phyloP scores from a whole-genome alignment of 192 early-diverging fungal species.

The Backusella liffmaniae region DNA sequence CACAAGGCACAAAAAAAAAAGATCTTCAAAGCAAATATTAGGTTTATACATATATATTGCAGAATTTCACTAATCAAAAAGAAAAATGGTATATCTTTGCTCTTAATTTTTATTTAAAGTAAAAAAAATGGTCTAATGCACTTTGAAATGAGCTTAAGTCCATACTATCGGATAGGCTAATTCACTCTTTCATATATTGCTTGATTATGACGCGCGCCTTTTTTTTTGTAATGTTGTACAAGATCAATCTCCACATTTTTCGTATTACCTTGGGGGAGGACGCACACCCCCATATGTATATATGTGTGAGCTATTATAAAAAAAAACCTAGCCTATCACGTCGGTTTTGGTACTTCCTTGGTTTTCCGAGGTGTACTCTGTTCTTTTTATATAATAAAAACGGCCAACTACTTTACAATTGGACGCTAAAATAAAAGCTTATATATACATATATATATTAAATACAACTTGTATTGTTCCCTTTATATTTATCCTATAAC shows the following conservation, averaged over 20 bases:
- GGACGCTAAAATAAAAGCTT: not conserved
- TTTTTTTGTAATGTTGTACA: constrained; percentile 4
- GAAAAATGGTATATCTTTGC: not conserved
- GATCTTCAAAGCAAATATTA: not conserved
- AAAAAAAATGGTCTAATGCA: constrained; percentile 3
- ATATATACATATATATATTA: not conserved
- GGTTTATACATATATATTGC: not conserved
- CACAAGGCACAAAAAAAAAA: constrained; percentile 3
- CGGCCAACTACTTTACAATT: not conserved
- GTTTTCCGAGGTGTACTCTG: not conserved
- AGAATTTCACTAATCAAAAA: not conserved
- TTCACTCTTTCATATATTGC: not conserved
- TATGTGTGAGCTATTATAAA: constrained; percentile 4
- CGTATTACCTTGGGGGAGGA: not conserved
- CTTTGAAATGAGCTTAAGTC: constrained; percentile 5
- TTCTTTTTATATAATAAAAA: not conserved
- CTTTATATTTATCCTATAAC: not conserved
- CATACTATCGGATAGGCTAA: not conserved
- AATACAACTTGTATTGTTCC: not conserved
- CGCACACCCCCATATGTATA: not conserved
- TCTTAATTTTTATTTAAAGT: not conserved
- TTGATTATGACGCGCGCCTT: not conserved
- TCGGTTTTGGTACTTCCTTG: not conserved
- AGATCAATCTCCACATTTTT: constrained; percentile 7
- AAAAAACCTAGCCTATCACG: not conserved